These are phyloP conservation scores for Malania oleifera DNA, from an alignment of 164 flowering plant genomes.

Conservation along the genomic window DNA sequence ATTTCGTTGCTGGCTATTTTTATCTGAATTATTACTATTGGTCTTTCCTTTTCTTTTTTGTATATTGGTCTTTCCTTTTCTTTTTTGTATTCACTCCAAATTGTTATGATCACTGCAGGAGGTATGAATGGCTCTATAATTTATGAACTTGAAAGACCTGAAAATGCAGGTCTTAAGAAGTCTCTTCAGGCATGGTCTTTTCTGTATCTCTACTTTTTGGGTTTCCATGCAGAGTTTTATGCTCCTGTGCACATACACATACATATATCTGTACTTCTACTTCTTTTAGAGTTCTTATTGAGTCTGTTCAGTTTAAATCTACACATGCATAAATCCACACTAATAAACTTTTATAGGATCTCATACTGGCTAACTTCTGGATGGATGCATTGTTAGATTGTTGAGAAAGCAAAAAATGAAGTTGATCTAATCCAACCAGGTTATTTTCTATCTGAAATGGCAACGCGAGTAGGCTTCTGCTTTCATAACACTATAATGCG, in stretches of 20 bases:
- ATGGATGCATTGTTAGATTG: slow-evolving; percentile 51
- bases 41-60: background rate
- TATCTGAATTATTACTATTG: too few species aligned
- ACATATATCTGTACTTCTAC: background rate
- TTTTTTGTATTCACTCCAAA: background rate
- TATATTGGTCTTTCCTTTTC: background rate
- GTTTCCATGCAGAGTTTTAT: background rate
- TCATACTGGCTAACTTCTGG: slow-evolving; percentile 30
- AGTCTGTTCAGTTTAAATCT: background rate
- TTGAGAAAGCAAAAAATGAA: slow-evolving; percentile 67
- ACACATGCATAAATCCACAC: slow-evolving; percentile 7
- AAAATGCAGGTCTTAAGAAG: slow-evolving; percentile 75
- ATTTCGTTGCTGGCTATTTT: too few species aligned
- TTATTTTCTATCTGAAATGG: slow-evolving; percentile 20
- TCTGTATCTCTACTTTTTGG: slow-evolving; percentile 12
- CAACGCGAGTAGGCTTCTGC: background rate
- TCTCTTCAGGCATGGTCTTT: slow-evolving; percentile 56
- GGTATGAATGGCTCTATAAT: slow-evolving; percentile 96
- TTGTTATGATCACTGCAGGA: slow-evolving; percentile 41
- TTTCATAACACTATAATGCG: background rate
- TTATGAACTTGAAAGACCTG: slow-evolving; percentile 85
- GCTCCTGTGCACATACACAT: background rate
- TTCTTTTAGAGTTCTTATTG: background rate
- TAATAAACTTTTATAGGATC: slow-evolving; percentile 6
- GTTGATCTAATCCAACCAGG: slow-evolving; percentile 56